phyloP scores from a whole-genome alignment of 352 stramenopile species.

The Pythium aristosporum region DNA sequence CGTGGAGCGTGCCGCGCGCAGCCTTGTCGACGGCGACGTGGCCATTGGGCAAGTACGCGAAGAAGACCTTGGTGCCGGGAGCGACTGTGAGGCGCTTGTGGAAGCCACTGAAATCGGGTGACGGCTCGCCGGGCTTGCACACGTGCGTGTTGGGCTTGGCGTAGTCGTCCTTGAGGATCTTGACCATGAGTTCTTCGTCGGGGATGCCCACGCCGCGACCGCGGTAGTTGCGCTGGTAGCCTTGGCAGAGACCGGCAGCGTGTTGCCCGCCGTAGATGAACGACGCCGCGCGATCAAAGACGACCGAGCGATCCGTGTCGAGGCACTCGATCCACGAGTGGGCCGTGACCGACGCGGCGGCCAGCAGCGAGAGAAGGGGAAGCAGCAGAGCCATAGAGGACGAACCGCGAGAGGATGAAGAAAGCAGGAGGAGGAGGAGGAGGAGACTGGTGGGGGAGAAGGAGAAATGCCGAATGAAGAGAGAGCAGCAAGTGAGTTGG shows the following conservation, averaged over 20 bases:
- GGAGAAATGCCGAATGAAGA: neutral
- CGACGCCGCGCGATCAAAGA: conserved; percentile 45
- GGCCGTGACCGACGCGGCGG: conserved; percentile 7
- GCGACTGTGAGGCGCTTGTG: conserved; percentile 32
- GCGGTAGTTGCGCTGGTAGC: conserved; percentile 59
- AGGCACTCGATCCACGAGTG: conserved; percentile 74
- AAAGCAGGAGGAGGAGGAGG: neutral
- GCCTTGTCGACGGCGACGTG: conserved; percentile 61
- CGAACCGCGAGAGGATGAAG: neutral
- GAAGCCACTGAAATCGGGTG: conserved; percentile 4
- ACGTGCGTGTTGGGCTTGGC: conserved; percentile 24
- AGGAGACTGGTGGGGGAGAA: neutral
- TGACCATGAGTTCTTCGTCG: conserved; percentile 35
- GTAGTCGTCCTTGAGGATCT: conserved; percentile 49
- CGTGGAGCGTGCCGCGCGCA: conserved; percentile 46
- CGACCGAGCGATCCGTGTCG: conserved; percentile 45
- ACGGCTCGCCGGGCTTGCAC: conserved; percentile 35
- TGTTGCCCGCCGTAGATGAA: conserved; percentile 47
- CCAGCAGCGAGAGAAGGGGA: neutral
- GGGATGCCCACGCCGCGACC: conserved; percentile 38
- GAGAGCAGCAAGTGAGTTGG: neutral
- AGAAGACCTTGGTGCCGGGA: conserved; percentile 41
- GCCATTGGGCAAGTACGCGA: conserved; percentile 56
- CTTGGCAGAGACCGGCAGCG: conserved; percentile 41
- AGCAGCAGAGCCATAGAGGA: neutral